phyloP scores from a whole-genome alignment of 2,329 filamentous ascomycete genomes.

The Cladosporium sp. region DNA sequence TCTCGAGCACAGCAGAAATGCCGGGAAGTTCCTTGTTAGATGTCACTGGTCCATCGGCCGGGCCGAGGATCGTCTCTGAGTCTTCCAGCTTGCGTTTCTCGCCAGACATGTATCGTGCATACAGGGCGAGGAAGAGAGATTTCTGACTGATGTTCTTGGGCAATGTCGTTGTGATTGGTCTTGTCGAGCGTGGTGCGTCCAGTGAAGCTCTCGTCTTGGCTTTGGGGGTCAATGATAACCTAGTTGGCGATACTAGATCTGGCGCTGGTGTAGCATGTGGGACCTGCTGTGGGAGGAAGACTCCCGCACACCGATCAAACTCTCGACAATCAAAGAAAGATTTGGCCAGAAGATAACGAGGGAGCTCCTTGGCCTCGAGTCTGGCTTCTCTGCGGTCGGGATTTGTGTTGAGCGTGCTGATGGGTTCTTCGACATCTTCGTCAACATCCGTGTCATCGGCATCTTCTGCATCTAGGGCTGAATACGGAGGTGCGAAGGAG shows the following conservation, averaged over 20 bases:
- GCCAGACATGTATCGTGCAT: conserved; percentile 88
- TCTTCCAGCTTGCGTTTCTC: conserved; percentile 97
- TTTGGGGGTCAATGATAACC: conserved; percentile 64
- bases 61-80: conserved; percentile 94
- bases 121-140: conserved; percentile 86
- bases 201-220: conserved; percentile 21
- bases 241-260: conserved; percentile 43
- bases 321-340: conserved; percentile 94
- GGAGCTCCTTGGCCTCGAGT: conserved; percentile 76
- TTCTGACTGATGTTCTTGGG: conserved; percentile 72
- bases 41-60: conserved; percentile 81
- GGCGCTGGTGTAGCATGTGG: conserved; percentile 49
- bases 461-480: conserved; percentile 32
- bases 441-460: conserved; percentile 56
- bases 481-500: conserved; percentile 65
- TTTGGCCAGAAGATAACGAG: conserved; percentile 86
- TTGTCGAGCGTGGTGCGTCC: conserved; percentile 6
- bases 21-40: conserved; percentile 80
- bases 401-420: conserved; percentile 54
- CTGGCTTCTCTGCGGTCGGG: conserved; percentile 69
- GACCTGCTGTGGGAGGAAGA: conserved; percentile 67
- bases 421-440: conserved; percentile 33
- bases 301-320: conserved; percentile 89
- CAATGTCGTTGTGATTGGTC: conserved; percentile 13
- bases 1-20: conserved; percentile 74